Evolutionary conservation across 2,329 filamentous ascomycete genomes (phyloP).

Genomic region (Pseudocercospora musae): DNA sequence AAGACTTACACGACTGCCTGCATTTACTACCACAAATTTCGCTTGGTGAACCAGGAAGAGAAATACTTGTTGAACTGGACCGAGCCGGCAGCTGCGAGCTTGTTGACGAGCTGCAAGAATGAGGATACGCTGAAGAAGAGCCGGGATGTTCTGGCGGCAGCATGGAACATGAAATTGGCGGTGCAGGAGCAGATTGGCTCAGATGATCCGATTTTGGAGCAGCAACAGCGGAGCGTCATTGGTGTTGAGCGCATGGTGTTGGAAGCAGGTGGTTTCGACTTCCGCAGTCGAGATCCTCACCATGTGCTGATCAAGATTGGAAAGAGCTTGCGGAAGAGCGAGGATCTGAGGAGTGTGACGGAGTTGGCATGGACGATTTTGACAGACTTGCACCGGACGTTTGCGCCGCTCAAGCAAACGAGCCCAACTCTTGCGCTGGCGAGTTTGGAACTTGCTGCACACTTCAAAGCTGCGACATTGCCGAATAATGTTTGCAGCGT

Average conservation of each 20-base stretch:
- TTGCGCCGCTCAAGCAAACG: conserved; percentile 84
- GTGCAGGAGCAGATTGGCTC: conserved; percentile 66
- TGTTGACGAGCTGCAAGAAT: conserved; percentile 94
- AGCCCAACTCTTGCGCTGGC: conserved; percentile 81
- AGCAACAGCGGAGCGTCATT: conserved; percentile 74
- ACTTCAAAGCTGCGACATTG: conserved; percentile 47
- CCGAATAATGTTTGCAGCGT: conserved; percentile 20
- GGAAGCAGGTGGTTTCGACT: conserved; percentile 90
- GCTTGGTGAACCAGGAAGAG: conserved; percentile 75
- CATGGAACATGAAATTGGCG: conserved; percentile 73
- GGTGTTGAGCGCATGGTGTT: conserved; percentile 89
- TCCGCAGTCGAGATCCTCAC: conserved; percentile 83
- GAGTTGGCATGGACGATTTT: conserved; percentile 76
- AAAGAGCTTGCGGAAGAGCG: conserved; percentile 41
- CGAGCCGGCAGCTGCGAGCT: conserved; percentile 80
- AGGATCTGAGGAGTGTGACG: conserved; percentile 38
- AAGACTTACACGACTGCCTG: conserved; percentile 90
- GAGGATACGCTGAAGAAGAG: conserved; percentile 98
- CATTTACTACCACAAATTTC: conserved; percentile 91
- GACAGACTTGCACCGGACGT: conserved; percentile 88
- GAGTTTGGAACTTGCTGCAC: conserved; percentile 73
- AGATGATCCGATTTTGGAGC: conserved; percentile 83
- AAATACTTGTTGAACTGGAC: conserved; percentile 67
- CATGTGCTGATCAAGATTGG: conserved; percentile 75
- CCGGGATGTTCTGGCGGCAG: conserved; percentile 83